Evolutionary conservation across 148 eudicot genomes (phyloP), one percentile per base, ranked within the genome.

Genomic region (Diospyros kaki): DNA sequence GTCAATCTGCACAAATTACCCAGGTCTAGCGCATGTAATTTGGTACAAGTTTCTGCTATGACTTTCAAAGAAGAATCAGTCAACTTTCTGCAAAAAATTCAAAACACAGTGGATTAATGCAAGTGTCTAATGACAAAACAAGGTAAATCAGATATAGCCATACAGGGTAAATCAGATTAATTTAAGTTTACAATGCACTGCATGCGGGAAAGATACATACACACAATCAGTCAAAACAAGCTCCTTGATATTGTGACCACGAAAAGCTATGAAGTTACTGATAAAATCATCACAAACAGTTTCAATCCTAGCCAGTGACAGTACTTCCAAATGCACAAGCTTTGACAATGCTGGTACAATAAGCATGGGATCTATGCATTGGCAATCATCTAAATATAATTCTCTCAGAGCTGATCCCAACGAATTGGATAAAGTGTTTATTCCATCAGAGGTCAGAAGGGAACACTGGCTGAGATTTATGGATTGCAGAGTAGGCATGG

Each of bases 391-490:
- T 44, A 95, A 69, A 78, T 90, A 92, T 66, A 95, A 74, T 76
- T 95, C 97, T 77, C 81, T 85, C 76, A 92, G 69, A 75, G 81
- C 84, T 50, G 86, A 78, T 62, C 91, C 90, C 74, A 92, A 50
- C 15, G 90, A 86, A 70, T 84, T 79, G 79, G 94, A 88, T 58
- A 92, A 61, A 72, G 51, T 76, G 48, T 74, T 69, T 48, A 95
- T 90, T 67, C 96, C 93, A 58, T 64, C 85, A 71, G 83, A 79
- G 11, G 97, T 88, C 58, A 95, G 80, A 81, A 95, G 87, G 17
- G 96, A 88, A 67, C 98, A 95, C 78, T 91, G 96, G 73, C 94
- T 83, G 68, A 95, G 89, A 80, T 92, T 89, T 64, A 95, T 67
- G 3, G 98, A 95, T 72, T 86, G 89, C 64, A 95, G 73, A 64